phyloP scores from a whole-genome alignment of 805 yeast genomes.

The Yarrowia sp. region DNA sequence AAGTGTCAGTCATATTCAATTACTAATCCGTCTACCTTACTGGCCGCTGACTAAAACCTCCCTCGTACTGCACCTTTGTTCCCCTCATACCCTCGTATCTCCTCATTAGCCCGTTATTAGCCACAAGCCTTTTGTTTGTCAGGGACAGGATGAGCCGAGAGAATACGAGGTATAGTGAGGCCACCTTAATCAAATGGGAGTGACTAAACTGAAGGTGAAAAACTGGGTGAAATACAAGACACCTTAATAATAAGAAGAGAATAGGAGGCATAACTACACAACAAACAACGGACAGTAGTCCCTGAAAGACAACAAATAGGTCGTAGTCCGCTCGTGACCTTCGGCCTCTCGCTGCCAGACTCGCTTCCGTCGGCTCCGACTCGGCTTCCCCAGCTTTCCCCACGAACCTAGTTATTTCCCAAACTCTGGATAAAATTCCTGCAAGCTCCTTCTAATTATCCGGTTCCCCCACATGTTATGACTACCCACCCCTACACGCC shows the following conservation, averaged over 20 bases:
- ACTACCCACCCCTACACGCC: not conserved
- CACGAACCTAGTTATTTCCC: not conserved
- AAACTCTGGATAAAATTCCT: constrained; percentile 3
- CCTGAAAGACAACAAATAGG: too few species aligned
- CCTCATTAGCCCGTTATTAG: too few species aligned
- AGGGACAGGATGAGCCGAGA: too few species aligned
- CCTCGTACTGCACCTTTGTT: too few species aligned
- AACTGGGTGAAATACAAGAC: too few species aligned
- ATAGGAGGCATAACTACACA: not conserved
- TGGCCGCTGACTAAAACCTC: too few species aligned
- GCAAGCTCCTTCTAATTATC: constrained; percentile 1
- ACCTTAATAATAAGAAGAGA: too few species aligned
- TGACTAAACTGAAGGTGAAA: not conserved
- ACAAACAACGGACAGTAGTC: not conserved
- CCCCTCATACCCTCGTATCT: too few species aligned
- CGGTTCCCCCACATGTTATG: not conserved
- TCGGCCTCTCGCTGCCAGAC: not conserved
- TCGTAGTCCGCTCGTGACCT: not conserved
- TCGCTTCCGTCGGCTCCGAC: not conserved
- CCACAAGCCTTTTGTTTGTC: too few species aligned
- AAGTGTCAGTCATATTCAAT: too few species aligned
- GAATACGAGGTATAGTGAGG: too few species aligned
- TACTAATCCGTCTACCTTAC: too few species aligned
- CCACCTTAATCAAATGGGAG: not conserved
- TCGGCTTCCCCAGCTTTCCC: constrained; percentile 2